These are phyloP conservation scores for Aspergillus novofumigatus DNA, from an alignment of 2,329 filamentous ascomycete species.

Conservation along the genomic window DNA sequence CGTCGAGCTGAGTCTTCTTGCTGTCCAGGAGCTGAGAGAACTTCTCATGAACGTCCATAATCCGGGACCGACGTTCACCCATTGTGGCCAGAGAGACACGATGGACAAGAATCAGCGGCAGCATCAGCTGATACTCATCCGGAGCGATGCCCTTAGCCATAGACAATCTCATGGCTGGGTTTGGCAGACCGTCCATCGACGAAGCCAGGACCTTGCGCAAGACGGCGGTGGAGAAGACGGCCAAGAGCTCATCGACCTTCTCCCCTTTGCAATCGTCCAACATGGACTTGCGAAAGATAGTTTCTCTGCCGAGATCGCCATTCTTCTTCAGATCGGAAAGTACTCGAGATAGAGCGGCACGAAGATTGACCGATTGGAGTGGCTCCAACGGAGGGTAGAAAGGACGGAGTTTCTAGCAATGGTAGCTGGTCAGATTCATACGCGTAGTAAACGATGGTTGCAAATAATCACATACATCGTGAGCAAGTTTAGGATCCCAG, in stretches of 20 bases:
- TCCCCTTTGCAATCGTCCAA: slow-evolving; percentile 94
- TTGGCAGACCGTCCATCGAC: slow-evolving; percentile 38
- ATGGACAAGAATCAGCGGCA: slow-evolving; percentile 69
- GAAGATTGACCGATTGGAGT: slow-evolving; percentile 84
- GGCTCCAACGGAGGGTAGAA: slow-evolving; percentile 91
- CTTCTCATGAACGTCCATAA: slow-evolving; percentile 55
- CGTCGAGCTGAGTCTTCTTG: slow-evolving; percentile 56
- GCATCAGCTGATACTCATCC: slow-evolving; percentile 43
- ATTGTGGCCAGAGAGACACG: slow-evolving; percentile 60
- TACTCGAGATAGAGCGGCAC: slow-evolving; percentile 73
- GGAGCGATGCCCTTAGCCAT: slow-evolving; percentile 43
- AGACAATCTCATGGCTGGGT: slow-evolving; percentile 53
- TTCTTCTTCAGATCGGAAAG: slow-evolving; percentile 86
- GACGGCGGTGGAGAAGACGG: slow-evolving; percentile 78
- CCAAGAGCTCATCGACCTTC: slow-evolving; percentile 79
- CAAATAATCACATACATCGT: slow-evolving; percentile 52
- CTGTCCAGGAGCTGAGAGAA: slow-evolving; percentile 62
- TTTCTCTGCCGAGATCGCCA: slow-evolving; percentile 74
- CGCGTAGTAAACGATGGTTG: background rate
- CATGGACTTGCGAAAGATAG: slow-evolving; percentile 86
- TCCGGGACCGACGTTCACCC: slow-evolving; percentile 57
- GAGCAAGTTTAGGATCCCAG: slow-evolving; percentile 74
- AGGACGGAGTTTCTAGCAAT: slow-evolving; percentile 72
- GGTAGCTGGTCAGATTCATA: slow-evolving; percentile 1
- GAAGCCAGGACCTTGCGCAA: slow-evolving; percentile 62